Base-by-base conservation (phyloP, 2,329 filamentous ascomycete genomes). In the Neofusicoccum laricinum region DNA sequence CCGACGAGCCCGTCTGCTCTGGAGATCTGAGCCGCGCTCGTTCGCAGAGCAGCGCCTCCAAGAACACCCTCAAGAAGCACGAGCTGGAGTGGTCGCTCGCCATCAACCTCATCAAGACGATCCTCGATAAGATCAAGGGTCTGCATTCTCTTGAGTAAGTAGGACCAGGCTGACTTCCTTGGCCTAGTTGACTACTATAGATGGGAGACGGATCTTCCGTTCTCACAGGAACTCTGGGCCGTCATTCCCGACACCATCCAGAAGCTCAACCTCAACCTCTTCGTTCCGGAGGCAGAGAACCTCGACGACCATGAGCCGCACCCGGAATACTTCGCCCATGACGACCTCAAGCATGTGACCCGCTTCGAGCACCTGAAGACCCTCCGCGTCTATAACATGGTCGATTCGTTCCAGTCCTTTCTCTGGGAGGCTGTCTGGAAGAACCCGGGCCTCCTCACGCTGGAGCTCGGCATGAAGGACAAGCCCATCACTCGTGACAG, bases 391-490 rank as follows among this genome's bases (percentile, higher is more conserved):
- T 71, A 74, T 45, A 53, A 64, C 50, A 71, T 76, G 63, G 68
- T 61, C 10, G 68, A 73, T 57, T 72, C 71, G 0, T 62, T 69
- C 30, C 73, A 76, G 61, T 64, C 67, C 2, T 64, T 73, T 32
- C 64, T 73, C 4, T 76, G 74, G 74, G 72, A 73, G 65, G 67
- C 72, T 11, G 68, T 74, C 17, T 75, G 69, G 51, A 67, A 69
- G 36, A 75, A 73, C 64, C 61, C 63, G 2, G 67, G 67, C 5
- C 71, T 76, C 68, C 57, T 62, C 2, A 62, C 70, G 1, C 65
- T 73, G 0, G 73, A 76, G 10, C 66, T 76, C 0, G 66, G 68
- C 32, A 76, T 76, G 74, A 67, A 68, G 0, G 48, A 41, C 8
- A 51, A 64, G 2, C 73, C 74, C 12, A 66, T 75, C 12, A 68